Base-by-base conservation (phyloP, 768 basidiomycete genomes). In the Calocybe gangraenosa region DNA sequence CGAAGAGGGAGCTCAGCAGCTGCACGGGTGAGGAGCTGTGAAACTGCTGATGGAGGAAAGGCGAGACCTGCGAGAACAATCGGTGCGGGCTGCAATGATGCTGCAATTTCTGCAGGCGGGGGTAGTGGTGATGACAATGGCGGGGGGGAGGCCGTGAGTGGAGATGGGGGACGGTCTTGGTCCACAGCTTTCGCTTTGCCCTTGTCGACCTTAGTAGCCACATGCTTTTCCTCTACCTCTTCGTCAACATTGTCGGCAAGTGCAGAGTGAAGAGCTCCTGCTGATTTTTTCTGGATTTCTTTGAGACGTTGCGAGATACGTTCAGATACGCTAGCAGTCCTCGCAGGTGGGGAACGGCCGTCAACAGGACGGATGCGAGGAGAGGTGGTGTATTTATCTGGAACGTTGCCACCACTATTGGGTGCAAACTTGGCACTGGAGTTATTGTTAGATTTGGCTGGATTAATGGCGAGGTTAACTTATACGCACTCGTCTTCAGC, bases 361-460 rank as follows among this genome's bases (percentile, higher is more conserved):
- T 84, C 82, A 11, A 65, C 70, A 4, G 87, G 84, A 5, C 71
- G 68, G 8, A 82, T 61, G 43, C 78, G 76, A 8, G 91, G 88
- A 14, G 91, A 92, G n/a, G 72, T 75, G 1, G 92, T 92, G 62
- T 87, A 92, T 50, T 79, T 82, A 64, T 93, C 91, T 28, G 71
- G 66, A 11, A 70, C 35, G 9, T 34, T 53, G 40, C 74, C 74
- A 37, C 67, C 65, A 45, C 58, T 65, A 56, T 76, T 83, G 6
- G 92, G 92, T 5, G 91, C 90, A 57, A 95, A 95, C 58, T 89
- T 91, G 33, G 79, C 88, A 62, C 92, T 95, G 57, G 6, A 7
- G 17, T 18, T 14, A 35, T 18, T 4, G 41, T 14, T 43, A 46
- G 22, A 37, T 35, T n/a, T 35, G 36, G 5, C 34, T 47, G 31